Evolutionary conservation across 306 rosid genomes (phyloP), one percentile per base, ranked within the genome.

Genomic region (Vachellia collinsii): DNA sequence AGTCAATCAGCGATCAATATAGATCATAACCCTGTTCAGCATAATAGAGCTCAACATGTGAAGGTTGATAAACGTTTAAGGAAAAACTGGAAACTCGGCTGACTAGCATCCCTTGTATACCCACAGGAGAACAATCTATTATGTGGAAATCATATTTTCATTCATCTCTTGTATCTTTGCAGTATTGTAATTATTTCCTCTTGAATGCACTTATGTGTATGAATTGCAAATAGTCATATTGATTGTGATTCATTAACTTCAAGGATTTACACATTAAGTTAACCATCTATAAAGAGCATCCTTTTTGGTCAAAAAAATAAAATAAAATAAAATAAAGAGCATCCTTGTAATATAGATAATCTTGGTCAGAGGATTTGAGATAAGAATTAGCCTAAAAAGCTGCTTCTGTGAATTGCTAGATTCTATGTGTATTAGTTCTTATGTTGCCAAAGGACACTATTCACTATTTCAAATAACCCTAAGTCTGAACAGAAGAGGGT

Each of bases 361-460:
- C 37, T 59, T 10, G 65, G 36, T 22, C 16, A 59, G 36, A 61
- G 0, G 65, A 61, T 23, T 25, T 4, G 8, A 25, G 38, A 61
- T 11, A 25, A 61, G 39, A 25, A 10, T 61, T 11, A 10, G 66
- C 37, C 17, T 61, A 38, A 11, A 38, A 62, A 77, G 85, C 53
- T 34, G 77, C 69, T 39, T 68, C 23, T 38, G 36, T 53, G 59
- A 67, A 16, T 72, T 81, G 70, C 43, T 54, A 53, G 41, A 76
- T 72, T 62, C 41, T 23, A 59, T 72, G 79, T 12, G 72, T 69
- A 59, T 38, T 76, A 19, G 22, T 70, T 58, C 44, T 25, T 53
- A 44, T 12, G 80, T 12, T 46, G 81, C 75, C 72, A 83, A 75
- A 44, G 44, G 78, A 39, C 75, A 70, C 56, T 12, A 63, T 25